Base-by-base conservation (phyloP, 2,329 filamentous ascomycete genomes). In the Ilyonectria robusta region DNA sequence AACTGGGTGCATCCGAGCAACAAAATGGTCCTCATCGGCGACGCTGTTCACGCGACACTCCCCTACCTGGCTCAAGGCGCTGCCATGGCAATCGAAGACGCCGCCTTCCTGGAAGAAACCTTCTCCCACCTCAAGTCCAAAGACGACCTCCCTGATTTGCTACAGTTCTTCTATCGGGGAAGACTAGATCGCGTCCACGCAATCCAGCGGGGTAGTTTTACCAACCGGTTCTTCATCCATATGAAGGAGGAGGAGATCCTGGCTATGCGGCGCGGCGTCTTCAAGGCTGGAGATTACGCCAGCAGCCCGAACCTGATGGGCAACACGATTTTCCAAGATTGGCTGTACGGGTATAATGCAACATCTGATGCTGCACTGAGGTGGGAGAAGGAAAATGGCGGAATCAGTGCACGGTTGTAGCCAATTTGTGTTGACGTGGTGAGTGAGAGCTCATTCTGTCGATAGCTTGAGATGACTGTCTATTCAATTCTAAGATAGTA, bases 61-160 rank as follows among this genome's bases (percentile, higher is more conserved):
- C 63, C 58, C 1, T 66, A 66, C 35, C 29, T 63, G 4, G 61
- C 54, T 7, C 61, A 63, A 15, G 61, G 61, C 2, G 61, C 61
- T 15, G 61, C 61, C 26, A 63, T 63, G 61, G 61, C 61, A 11
- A 63, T 63, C 17, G 61, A 63, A 9, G 61, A 63, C n/a, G 61
- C 61, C 2, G 61, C 61, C 17, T 54, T 58, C 17, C 29, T 63
- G 10, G 61, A 55, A 10, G 51, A 23, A 15, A 21, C 55, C 2
- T 26, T 63, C 1, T 63, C 61, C 21, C 61, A 54, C 19, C 42
- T 63, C 13, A 44, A 40, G 6, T 63, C 54, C 8, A 63, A 63
- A 21, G 47, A 63, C 4, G 61, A 59, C 6, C 54, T 63, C 3
- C 54, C 35, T 6, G 17, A 55, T 1, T 15, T 59, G 1, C 15